Percentiles rank a stretch among this genome's conserved stretches.
These are phyloP conservation scores for Penicillium fimorum DNA, from an alignment of 495 filamentous ascomycete genomes.

Conservation along the genomic window DNA sequence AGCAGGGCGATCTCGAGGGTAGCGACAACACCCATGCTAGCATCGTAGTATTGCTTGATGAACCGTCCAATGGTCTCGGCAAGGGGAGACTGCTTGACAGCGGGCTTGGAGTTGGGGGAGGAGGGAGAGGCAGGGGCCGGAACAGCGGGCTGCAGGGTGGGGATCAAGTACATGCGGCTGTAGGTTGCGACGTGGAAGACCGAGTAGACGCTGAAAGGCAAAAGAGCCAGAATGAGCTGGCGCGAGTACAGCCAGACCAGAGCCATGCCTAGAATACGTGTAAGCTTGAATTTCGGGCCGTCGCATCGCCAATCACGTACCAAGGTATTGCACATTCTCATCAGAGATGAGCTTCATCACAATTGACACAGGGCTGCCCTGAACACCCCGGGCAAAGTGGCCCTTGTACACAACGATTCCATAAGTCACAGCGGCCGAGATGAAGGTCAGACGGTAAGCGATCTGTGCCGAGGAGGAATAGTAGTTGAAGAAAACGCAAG, in stretches of 20 bases:
- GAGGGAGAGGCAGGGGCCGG: constrained; percentile 53
- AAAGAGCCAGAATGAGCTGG: constrained; percentile 83
- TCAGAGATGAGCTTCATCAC: constrained; percentile 67
- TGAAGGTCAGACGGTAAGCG: constrained; percentile 84
- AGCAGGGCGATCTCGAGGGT: constrained; percentile 75
- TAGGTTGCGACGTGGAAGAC: constrained; percentile 94
- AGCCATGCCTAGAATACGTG: constrained; percentile 69
- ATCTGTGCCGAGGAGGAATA: constrained; percentile 70
- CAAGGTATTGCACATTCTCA: constrained; percentile 96
- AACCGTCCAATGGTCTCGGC: constrained; percentile 84
- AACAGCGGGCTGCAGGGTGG: constrained; percentile 45
- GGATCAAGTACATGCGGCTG: constrained; percentile 54
- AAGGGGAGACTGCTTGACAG: constrained; percentile 61
- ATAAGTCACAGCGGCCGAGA: constrained; percentile 87
- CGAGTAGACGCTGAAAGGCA: constrained; percentile 95
- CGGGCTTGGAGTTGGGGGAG: constrained; percentile 53
- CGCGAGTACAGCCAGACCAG: constrained; percentile 91
- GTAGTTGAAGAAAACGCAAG: constrained; percentile 80
- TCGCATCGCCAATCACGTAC: constrained; percentile 53
- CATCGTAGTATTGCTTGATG: constrained; percentile 97
- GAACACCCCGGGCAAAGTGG: constrained; percentile 71
- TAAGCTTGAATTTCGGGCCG: constrained; percentile 10
- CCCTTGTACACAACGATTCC: constrained; percentile 99
- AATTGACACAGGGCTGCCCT: constrained; percentile 59
- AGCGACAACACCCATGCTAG: constrained; percentile 79